phyloP scores from a whole-genome alignment of 306 rosid genomes.

The Lathyrus aphaca region DNA sequence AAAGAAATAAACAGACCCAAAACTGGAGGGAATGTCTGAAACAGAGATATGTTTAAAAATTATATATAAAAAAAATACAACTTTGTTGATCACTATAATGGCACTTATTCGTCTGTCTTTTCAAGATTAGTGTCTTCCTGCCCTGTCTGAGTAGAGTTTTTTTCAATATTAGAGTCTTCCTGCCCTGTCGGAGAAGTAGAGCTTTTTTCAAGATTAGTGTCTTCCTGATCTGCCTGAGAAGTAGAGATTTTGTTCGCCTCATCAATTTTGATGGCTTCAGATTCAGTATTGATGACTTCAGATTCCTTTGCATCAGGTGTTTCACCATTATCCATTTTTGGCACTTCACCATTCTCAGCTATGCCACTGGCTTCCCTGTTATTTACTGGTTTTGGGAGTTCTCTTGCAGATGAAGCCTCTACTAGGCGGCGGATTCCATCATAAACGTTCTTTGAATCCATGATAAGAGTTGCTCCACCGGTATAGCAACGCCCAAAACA shows the following conservation, averaged over 20 bases:
- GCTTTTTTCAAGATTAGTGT: slow-evolving; percentile 42
- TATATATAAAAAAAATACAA: background rate
- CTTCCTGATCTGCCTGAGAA: slow-evolving; percentile 45
- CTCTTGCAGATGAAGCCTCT: slow-evolving; percentile 71
- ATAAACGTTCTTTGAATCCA: slow-evolving; percentile 73
- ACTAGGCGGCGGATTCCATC: slow-evolving; percentile 74
- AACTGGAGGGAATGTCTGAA: slow-evolving; percentile 12
- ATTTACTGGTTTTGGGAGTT: slow-evolving; percentile 60
- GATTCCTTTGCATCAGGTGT: slow-evolving; percentile 49
- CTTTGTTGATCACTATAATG: slow-evolving; percentile 31
- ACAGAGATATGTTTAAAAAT: background rate
- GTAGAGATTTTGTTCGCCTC: slow-evolving; percentile 48
- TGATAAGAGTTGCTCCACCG: slow-evolving; percentile 68
- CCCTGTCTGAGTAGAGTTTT: slow-evolving; percentile 46
- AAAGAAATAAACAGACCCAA: slow-evolving; percentile 20
- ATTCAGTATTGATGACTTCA: slow-evolving; percentile 41
- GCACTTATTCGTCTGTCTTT: slow-evolving; percentile 39
- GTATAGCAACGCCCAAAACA: slow-evolving; percentile 97
- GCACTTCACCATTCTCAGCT: slow-evolving; percentile 64
- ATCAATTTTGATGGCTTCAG: slow-evolving; percentile 39
- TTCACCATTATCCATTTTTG: slow-evolving; percentile 66
- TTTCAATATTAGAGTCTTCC: slow-evolving; percentile 42
- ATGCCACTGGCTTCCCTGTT: slow-evolving; percentile 51
- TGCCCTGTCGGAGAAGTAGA: no score
- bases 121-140: slow-evolving; percentile 45